Conservation (phyloP, 2,329 filamentous ascomycete genomes). For the Colletotrichum brevisporum region DNA sequence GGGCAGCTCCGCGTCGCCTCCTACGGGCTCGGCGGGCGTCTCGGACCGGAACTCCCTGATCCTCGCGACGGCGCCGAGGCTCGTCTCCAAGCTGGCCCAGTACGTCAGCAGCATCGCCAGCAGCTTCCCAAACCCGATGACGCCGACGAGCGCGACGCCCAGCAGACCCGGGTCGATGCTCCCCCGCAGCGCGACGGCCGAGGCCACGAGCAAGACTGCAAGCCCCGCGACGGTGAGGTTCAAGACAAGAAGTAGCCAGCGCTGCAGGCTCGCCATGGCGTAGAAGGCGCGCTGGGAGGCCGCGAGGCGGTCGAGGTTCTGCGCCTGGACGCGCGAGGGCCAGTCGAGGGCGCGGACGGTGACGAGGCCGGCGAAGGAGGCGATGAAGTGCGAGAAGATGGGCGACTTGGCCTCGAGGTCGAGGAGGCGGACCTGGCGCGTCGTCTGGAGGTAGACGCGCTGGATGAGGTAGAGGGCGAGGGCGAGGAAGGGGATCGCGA, state of each 20-base stretch:
- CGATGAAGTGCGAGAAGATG: constrained; percentile 57
- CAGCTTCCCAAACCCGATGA: constrained; percentile 52
- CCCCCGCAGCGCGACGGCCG: constrained; percentile 51
- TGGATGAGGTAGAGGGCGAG: constrained; percentile 49
- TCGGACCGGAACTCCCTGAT: constrained; percentile 48
- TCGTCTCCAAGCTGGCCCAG: constrained; percentile 52
- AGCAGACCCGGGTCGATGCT: constrained; percentile 33
- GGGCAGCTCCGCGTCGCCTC: neutral
- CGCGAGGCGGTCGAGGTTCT: constrained; percentile 65
- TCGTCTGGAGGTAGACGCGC: constrained; percentile 58
- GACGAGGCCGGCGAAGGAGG: constrained; percentile 61
- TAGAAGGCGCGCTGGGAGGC: constrained; percentile 71
- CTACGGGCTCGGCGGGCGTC: constrained; percentile 41
- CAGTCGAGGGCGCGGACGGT: constrained; percentile 70
- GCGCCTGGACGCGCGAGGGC: constrained; percentile 57
- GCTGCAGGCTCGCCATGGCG: constrained; percentile 68
- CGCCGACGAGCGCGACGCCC: constrained; percentile 47
- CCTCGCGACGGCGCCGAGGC: constrained; percentile 47
- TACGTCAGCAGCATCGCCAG: constrained; percentile 48
- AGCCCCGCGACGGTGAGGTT: constrained; percentile 63
- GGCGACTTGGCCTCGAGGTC: constrained; percentile 60
- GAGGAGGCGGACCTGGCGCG: constrained; percentile 57
- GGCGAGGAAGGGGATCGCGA: constrained; percentile 56
- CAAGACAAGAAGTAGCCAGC: constrained; percentile 68
- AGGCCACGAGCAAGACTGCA: constrained; percentile 60